Conservation (phyloP, 345 rosid genomes). For the Carallia pectinifolia region DNA sequence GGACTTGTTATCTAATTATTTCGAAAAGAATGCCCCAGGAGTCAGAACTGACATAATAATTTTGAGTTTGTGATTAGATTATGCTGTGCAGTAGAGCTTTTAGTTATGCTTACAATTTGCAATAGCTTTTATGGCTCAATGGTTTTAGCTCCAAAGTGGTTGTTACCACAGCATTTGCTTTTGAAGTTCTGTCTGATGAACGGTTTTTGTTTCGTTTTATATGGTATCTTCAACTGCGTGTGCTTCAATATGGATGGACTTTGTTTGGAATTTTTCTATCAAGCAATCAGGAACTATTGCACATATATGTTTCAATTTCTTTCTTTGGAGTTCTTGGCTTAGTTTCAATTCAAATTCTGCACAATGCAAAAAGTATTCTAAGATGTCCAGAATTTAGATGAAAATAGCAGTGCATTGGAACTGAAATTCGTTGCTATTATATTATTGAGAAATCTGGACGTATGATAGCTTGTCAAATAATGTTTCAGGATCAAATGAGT, state of each 20-base stretch:
- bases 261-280: not conserved
- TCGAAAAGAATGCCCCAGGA: too few species aligned
- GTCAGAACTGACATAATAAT: not conserved
- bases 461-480: not conserved
- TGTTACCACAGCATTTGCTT: not conserved
- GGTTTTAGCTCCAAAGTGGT: not conserved
- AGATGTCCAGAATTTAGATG: not conserved
- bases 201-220: not conserved
- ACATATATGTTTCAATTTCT: not conserved
- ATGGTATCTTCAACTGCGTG: not conserved
- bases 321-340: constrained; percentile 7
- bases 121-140: not conserved
- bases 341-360: not conserved
- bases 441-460: not conserved
- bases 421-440: not conserved
- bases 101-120: not conserved
- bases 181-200: not conserved
- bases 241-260: not conserved
- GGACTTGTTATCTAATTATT: not conserved
- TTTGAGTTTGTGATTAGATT: not conserved
- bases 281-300: not conserved
- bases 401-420: not conserved
- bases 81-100: not conserved
- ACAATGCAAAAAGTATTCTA: not conserved
- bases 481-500: constrained; percentile 54